phyloP scores from a whole-genome alignment of 345 rosid genomes.

The Passiflora organensis region DNA sequence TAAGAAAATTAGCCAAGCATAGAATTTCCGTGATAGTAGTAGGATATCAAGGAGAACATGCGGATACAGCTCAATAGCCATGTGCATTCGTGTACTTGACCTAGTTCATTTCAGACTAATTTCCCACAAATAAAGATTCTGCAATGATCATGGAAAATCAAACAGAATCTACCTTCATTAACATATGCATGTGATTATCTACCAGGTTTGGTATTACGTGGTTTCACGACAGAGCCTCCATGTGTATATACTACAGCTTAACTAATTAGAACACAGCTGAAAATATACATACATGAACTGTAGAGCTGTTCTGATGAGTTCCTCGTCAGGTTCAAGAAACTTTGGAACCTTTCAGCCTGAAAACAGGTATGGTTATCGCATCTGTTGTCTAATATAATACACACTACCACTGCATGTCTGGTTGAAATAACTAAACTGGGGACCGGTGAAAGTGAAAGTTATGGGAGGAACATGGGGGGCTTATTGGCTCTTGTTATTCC shows the following conservation, averaged over 20 bases:
- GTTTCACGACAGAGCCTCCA: not conserved
- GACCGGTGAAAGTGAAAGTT: constrained; percentile 38
- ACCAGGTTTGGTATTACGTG: not conserved
- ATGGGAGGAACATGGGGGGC: constrained; percentile 50
- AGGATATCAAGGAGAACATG: too few relatives aligned
- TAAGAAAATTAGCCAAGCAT: too few relatives aligned
- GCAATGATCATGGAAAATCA: not conserved
- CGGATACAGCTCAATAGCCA: not conserved
- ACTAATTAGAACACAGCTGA: not conserved
- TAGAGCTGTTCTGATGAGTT: not conserved
- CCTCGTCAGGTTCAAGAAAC: not conserved
- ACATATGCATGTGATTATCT: not conserved
- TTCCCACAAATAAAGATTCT: not conserved
- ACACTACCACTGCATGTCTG: not conserved
- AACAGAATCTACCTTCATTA: not conserved
- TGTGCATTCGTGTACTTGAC: not conserved
- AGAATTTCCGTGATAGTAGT: too few relatives aligned
- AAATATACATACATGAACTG: too few relatives aligned
- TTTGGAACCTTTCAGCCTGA: not conserved
- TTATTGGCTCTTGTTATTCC: constrained; percentile 28
- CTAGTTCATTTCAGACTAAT: not conserved
- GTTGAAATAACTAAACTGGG: constrained; percentile 24
- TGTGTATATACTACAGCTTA: not conserved
- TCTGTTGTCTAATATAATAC: not conserved
- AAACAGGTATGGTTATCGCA: not conserved